Evolutionary conservation across 352 stramenopile genomes (phyloP), one percentile per base, ranked within the genome.

Genomic region (Phytophthora syringae): DNA sequence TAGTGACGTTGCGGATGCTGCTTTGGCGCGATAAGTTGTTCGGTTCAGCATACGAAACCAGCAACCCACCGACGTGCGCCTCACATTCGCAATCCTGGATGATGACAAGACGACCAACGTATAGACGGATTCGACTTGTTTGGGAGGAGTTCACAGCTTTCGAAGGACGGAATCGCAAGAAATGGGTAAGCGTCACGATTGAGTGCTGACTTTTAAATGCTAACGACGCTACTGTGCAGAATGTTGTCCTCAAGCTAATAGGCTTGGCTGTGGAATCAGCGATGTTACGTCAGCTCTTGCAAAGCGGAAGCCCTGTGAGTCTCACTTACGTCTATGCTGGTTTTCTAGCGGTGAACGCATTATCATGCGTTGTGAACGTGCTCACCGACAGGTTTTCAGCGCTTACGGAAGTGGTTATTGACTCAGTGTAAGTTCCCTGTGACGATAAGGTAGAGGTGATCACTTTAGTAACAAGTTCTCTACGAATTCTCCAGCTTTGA

Each of bases 91-190:
- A 39, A 12, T 48, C 28, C 9, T 69, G 60, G 60, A 34, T 53
- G 28, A 12, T 27, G 20, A 49, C 16, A 12, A 9, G 22, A 9
- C n/a, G 47, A 1, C 18, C 61, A 37, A 42, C 21, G 0, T 62
- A 36, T 22, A 54, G 45, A 21, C 57, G 51, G 9, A 2, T 50
- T 55, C 34, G 30, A 0, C 34, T 25, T 18, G 9, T 67, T 2
- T 63, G 28, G 34, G 40, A 44, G n/a, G 64, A 80, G 6, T 47
- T 83, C 42, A 73, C 68, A 2, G 53, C 54, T 4, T 69, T 74
- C 13, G 64, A 70, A 3, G 74, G 77, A 1, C 51, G 52, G 16
- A 70, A 81, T 21, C 65, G 77, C 13, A 86, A 86, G 50, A 57
- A 72, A 37, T 86, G 74, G 74, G 77, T 83, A 67, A 42, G 27